These are phyloP conservation scores for Mycena filopes DNA, from an alignment of 768 basidiomycete genomes.

Conservation along the genomic window DNA sequence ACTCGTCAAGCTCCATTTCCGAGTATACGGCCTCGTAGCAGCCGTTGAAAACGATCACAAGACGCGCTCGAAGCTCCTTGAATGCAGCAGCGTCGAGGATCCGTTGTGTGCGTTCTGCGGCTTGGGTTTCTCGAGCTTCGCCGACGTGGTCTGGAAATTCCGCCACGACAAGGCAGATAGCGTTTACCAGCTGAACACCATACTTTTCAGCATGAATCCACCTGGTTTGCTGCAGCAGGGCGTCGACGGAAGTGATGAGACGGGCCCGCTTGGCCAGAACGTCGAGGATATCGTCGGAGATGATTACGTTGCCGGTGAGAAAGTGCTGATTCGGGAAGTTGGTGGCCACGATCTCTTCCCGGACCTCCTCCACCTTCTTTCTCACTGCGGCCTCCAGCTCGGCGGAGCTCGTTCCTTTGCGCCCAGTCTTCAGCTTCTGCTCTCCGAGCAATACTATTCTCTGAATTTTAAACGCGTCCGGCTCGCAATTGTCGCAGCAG, in stretches of 20 bases:
- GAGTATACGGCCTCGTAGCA: constrained; percentile 17
- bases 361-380: background rate
- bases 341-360: constrained; percentile 13
- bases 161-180: background rate
- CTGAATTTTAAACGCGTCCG: constrained; percentile 6
- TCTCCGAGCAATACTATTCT: background rate
- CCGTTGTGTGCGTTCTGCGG: background rate
- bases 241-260: constrained; percentile 7
- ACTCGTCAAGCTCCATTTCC: background rate
- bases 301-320: constrained; percentile 23
- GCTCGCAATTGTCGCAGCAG: constrained; percentile 32
- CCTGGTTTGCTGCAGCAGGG: background rate
- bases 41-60: constrained; percentile 6
- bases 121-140: constrained; percentile 1
- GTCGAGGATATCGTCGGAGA: constrained; percentile 17
- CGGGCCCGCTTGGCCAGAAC: constrained; percentile 14
- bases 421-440: constrained; percentile 2
- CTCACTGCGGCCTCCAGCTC: constrained; percentile 18
- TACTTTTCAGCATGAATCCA: constrained; percentile 4
- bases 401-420: constrained; percentile 7
- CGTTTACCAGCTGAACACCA: background rate
- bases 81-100: constrained; percentile 6
- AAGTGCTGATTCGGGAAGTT: constrained; percentile 21
- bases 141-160: constrained; percentile 10
- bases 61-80: constrained; percentile 11